Conservation (phyloP, 768 basidiomycete species). For the Paxillus involutus region DNA sequence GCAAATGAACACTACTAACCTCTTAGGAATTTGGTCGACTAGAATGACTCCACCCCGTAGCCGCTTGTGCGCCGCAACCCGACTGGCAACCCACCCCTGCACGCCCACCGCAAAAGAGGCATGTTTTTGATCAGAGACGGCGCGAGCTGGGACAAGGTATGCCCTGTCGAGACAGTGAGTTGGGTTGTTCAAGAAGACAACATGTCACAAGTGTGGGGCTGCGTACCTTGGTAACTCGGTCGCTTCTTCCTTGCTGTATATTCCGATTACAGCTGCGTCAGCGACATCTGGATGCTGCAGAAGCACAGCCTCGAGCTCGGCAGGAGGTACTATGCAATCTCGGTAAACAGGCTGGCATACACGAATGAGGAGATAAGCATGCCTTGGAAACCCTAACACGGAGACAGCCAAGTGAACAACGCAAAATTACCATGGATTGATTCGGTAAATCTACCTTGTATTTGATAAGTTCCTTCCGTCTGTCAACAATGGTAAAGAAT, state of each 20-base stretch:
- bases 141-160: constrained; percentile 44
- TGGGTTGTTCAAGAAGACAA: neutral
- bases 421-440: neutral
- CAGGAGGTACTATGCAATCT: constrained; percentile 65
- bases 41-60: constrained; percentile 73
- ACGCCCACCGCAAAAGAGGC: constrained; percentile 47
- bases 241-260: constrained; percentile 62
- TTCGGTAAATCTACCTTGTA: constrained; percentile 50
- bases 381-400: constrained; percentile 72
- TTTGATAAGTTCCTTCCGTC: constrained; percentile 75
- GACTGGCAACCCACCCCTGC: constrained; percentile 62
- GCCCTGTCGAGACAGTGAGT: constrained; percentile 39
- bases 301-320: constrained; percentile 78
- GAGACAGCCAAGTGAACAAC: neutral
- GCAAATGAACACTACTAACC: constrained; percentile 8
- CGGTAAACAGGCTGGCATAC: neutral
- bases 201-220: neutral
- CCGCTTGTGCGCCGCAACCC: constrained; percentile 74
- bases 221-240: constrained; percentile 77
- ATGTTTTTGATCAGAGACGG: constrained; percentile 16
- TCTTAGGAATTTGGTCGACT: constrained; percentile 44
- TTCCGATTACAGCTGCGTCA: constrained; percentile 81
- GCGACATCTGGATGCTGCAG: constrained; percentile 73
- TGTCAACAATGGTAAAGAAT: constrained; percentile 72
- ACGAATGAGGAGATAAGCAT: constrained; percentile 7